These are phyloP conservation scores for Haplographium delicatum DNA, from an alignment of 495 filamentous ascomycete species.

Conservation along the genomic window DNA sequence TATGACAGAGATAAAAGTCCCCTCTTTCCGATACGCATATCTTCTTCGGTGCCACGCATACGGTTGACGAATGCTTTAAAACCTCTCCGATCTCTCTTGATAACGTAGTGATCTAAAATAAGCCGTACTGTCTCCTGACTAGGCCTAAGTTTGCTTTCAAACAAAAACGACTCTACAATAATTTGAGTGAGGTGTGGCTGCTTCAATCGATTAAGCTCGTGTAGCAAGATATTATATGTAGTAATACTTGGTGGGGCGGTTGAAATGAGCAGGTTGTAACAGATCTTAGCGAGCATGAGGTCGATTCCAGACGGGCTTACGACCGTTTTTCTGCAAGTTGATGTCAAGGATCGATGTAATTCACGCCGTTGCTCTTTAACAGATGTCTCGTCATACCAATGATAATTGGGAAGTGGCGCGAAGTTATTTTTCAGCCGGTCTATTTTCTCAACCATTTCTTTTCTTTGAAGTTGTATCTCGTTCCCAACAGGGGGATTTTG, in stretches of 20 bases:
- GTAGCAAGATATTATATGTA: conserved; percentile 64
- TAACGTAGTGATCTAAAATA: conserved; percentile 50
- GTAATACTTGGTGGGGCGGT: conserved; percentile 50
- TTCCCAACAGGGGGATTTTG: not conserved
- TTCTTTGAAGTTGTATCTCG: conserved; percentile 2
- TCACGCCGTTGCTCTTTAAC: conserved; percentile 6
- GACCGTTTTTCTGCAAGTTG: conserved; percentile 1
- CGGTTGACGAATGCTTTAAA: conserved; percentile 35
- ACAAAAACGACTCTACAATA: conserved; percentile 49
- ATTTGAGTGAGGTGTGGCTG: conserved; percentile 44
- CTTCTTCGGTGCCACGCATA: conserved; percentile 31
- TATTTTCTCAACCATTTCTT: conserved; percentile 13
- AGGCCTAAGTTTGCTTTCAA: conserved; percentile 40
- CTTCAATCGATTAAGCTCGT: conserved; percentile 47
- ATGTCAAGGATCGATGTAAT: conserved; percentile 12
- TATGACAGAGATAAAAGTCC: not conserved
- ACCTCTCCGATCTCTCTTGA: conserved; percentile 31
- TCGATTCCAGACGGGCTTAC: conserved; percentile 9
- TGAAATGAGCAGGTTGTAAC: conserved; percentile 59
- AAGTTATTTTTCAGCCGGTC: conserved; percentile 6
- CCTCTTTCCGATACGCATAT: conserved; percentile 9
- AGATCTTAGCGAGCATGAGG: conserved; percentile 51
- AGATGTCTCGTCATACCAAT: not conserved
- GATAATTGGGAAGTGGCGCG: conserved; percentile 8
- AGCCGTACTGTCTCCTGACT: conserved; percentile 49